Base-by-base conservation (phyloP, 371 early-diverging fungal genomes). In the Agmasoma carcini region DNA sequence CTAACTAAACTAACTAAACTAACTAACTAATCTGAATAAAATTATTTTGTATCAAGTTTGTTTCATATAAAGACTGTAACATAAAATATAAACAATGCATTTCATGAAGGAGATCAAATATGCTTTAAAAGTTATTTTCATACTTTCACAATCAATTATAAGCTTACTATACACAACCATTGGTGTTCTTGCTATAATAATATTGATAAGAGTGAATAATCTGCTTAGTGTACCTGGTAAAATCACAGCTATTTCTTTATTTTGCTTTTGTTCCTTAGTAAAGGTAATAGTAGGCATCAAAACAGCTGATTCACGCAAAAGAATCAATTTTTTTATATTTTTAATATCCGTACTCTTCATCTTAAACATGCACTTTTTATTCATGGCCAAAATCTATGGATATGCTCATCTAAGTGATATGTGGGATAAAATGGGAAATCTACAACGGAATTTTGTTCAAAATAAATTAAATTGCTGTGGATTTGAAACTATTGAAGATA, bases 381-480 rank as follows among this genome's bases (percentile, higher is more conserved):
- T 48, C 12, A 31, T 44, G 15, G 31, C 50, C 9, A 61, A 47
- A 44, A 36, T 33, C 15, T 39, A 23, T n/a, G 26, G 15, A 17
- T 15, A 61, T n/a, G 25, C 50, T 17, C 61, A 61, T 12, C 50
- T 47, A 33, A 49, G 43, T 39, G 20, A 12, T 2, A 6, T 14
- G n/a, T 66, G 66, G 66, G 26, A 23, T 15, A 23, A 14, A 20
- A 4, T 66, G 33, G 27, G 12, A 14, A 49, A 48, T 5, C 12
- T 47, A 2, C 66, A 66, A 19, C 30, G 37, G 39, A 39, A 33
- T 9, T 55, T 61, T 52, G 39, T 66, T 17, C 54, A 66, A 29
- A 26, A 40, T 12, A 59, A 61, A 46, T 58, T 66, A 26, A 33
- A 50, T 29, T 66, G 66, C 54, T 66, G 66, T 46, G 66, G 66